Evolutionary conservation across 768 basidiomycete species (phyloP), one percentile per base, ranked within the genome.

Genomic region (Thelephora ganbajun): DNA sequence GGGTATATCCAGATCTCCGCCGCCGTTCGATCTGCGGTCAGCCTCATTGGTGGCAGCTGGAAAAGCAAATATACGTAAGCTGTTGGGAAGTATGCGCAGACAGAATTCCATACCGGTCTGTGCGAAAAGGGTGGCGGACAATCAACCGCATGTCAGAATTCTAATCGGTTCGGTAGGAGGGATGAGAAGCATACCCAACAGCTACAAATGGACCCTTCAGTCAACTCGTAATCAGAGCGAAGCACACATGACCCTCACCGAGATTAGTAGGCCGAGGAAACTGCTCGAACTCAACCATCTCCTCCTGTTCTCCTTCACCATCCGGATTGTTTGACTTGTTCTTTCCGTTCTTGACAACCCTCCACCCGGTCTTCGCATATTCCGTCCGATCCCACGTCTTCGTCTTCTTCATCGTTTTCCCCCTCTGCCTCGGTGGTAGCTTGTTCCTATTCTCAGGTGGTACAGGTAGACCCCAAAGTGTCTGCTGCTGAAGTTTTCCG

Each of bases 331-430:
- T 79, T 18, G 63, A 70, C 61, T 78, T 79, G 6, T 69, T 69
- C 59, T 77, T 81, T 2, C 63, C 60, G 45, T 59, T 56, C 54
- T 72, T 75, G 35, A 65, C 62, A 45, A 68, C 73, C 56, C 69
- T 79, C 65, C 74, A 64, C 0, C 90, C 91, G 3, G 81, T 76
- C 65, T 88, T 85, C 5, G 91, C 81, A 57, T 87, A 94, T 11
- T 69, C 78, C 0, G 92, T 89, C 19, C 88, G 81, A 59, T 98
- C 91, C 96, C 96, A 99, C 43, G 71, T 68, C 67, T 94, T 97
- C 1, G 73, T 77, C 61, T 83, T 80, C 53, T 56, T 58, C 16
- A 53, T 50, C 20, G 51, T 53, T 18, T 55, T 56, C 2, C 50
- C 50, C 26, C 9, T 30, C 26, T 30, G 26, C 26, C 26, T 30